A percentile compares a stretch with the other conserved stretches of the same genome.
These are phyloP conservation scores for Colletotrichum tanaceti DNA, from an alignment of 2,329 filamentous ascomycete species.

Conservation along the genomic window DNA sequence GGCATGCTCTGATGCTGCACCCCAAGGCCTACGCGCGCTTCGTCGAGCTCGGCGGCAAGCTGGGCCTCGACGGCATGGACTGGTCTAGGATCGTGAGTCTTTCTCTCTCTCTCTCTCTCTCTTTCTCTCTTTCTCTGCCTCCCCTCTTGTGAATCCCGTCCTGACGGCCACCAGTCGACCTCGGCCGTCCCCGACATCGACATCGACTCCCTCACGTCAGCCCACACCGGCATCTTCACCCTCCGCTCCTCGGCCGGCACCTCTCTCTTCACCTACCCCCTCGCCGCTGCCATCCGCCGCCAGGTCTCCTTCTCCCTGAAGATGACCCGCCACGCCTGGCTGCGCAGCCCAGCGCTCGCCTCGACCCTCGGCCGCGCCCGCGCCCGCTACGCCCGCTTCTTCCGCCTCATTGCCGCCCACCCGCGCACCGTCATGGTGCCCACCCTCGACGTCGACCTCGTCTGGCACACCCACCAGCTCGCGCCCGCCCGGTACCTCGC, in stretches of 20 bases:
- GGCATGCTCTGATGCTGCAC: slow-evolving; percentile 52
- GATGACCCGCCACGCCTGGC: slow-evolving; percentile 55
- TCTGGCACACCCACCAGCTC: slow-evolving; percentile 58
- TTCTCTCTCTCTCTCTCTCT: too few species aligned
- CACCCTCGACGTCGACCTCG: slow-evolving; percentile 56
- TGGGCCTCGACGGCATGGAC: slow-evolving; percentile 26
- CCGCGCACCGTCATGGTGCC: slow-evolving; percentile 51
- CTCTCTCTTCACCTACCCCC: slow-evolving; percentile 38
- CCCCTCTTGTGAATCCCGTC: neutral
- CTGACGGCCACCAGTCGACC: slow-evolving; percentile 10
- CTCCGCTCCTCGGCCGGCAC: slow-evolving; percentile 33
- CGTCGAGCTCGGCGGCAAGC: slow-evolving; percentile 24
- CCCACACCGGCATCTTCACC: slow-evolving; percentile 35
- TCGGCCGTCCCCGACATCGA: slow-evolving; percentile 11
- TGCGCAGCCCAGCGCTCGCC: slow-evolving; percentile 49
- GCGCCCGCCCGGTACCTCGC: slow-evolving; percentile 46
- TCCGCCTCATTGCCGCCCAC: slow-evolving; percentile 49
- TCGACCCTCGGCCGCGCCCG: slow-evolving; percentile 51
- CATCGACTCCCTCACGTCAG: slow-evolving; percentile 6
- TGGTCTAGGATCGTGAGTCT: slow-evolving; percentile 35
- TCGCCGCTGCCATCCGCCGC: slow-evolving; percentile 50
- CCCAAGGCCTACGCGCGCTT: slow-evolving; percentile 42
- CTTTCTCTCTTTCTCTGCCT: too few species aligned
- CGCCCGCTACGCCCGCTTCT: slow-evolving; percentile 53
- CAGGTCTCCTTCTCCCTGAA: slow-evolving; percentile 55